Evolutionary conservation across 306 rosid species (phyloP).

Genomic region (Cicer chorassanicum): DNA sequence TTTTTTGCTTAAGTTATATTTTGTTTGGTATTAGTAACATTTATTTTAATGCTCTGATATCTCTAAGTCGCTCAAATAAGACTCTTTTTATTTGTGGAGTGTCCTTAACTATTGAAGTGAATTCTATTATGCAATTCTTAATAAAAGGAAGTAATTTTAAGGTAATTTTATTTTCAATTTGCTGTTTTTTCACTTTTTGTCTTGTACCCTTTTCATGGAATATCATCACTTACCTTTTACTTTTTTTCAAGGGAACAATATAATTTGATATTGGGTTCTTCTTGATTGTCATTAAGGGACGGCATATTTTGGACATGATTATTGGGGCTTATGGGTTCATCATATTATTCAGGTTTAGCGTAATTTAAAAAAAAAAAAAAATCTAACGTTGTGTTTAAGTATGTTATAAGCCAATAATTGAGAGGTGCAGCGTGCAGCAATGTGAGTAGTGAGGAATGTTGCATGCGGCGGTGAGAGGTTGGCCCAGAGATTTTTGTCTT

Average conservation of each 20-base stretch:
- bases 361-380: neutral
- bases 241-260: slow-evolving; percentile 70
- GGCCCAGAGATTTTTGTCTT: no score
- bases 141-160: slow-evolving; percentile 61
- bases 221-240: neutral
- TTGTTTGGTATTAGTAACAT: slow-evolving; percentile 13
- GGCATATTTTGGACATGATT: slow-evolving; percentile 95
- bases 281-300: slow-evolving; percentile 80
- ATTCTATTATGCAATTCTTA: no score
- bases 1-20: slow-evolving; percentile 37
- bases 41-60: slow-evolving; percentile 7
- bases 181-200: slow-evolving; percentile 8
- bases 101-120: slow-evolving; percentile 24
- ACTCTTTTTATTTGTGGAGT: slow-evolving; percentile 94
- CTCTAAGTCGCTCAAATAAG: slow-evolving; percentile 56
- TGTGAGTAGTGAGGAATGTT: no score
- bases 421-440: no score
- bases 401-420: slow-evolving; percentile 55
- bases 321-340: slow-evolving; percentile 89
- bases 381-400: neutral
- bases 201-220: slow-evolving; percentile 10
- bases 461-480: no score
- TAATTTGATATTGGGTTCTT: slow-evolving; percentile 82
- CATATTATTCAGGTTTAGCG: slow-evolving; percentile 78
- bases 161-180: slow-evolving; percentile 54